These are phyloP conservation scores for Emericellopsis atlantica DNA, from an alignment of 2,329 filamentous ascomycete species.

Conservation along the genomic window DNA sequence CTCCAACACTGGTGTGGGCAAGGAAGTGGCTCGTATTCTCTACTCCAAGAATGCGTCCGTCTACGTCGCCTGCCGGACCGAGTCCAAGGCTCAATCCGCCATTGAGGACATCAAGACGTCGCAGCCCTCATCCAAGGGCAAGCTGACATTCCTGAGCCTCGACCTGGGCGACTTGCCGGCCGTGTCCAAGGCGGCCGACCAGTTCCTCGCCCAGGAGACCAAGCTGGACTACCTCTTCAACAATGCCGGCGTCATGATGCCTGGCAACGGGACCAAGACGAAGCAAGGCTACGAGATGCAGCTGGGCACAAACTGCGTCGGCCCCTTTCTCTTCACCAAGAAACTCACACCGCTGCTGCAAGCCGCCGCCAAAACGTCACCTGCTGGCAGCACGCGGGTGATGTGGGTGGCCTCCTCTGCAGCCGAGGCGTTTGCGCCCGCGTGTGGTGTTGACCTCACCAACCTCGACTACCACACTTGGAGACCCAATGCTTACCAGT, in stretches of 20 bases:
- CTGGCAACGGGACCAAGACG: conserved; percentile 20
- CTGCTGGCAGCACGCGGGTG: conserved; percentile 14
- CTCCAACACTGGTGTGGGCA: conserved; percentile 26
- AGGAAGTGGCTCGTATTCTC: conserved; percentile 35
- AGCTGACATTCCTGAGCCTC: conserved; percentile 24
- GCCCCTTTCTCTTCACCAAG: conserved; percentile 23
- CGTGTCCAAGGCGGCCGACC: conserved; percentile 13
- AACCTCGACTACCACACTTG: conserved; percentile 10
- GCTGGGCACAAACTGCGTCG: conserved; percentile 24
- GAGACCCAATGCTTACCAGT: conserved; percentile 7
- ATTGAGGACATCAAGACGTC: conserved; percentile 24
- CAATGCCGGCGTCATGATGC: conserved; percentile 27
- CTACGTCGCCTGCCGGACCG: conserved; percentile 34
- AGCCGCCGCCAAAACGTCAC: conserved; percentile 13
- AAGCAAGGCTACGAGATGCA: conserved; percentile 25
- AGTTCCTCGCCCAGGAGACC: conserved; percentile 10
- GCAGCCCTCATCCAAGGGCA: conserved; percentile 17
- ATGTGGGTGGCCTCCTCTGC: conserved; percentile 14
- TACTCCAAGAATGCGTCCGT: conserved; percentile 37
- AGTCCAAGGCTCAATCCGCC: conserved; percentile 23
- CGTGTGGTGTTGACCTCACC: conserved; percentile 7
- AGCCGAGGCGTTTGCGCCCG: conserved; percentile 6
- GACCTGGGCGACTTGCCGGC: conserved; percentile 21
- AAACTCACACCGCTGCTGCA: conserved; percentile 18
- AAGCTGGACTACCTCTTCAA: conserved; percentile 23